Base-by-base conservation (phyloP, 495 filamentous ascomycete species). In the Xylaria curta region DNA sequence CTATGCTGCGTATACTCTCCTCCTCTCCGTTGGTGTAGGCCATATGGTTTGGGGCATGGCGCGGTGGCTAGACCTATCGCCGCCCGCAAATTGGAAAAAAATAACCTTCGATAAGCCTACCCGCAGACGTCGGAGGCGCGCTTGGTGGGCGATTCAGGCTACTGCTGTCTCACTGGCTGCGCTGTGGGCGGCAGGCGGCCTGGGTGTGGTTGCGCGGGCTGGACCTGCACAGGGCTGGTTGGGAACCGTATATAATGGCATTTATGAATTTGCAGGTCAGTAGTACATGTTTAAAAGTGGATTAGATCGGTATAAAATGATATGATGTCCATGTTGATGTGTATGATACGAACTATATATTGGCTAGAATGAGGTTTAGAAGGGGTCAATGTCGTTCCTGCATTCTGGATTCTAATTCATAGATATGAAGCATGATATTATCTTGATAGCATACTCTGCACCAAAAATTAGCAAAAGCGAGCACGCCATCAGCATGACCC, bases 11-110 rank as follows among this genome's bases (percentile, higher is more conserved):
- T 97, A 94, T 76, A 76, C 83, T 3, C 82, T 87, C 15, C 85
- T 98, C 76, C 82, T 97, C 28, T 86, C 85, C 4, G 80, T 91
- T 0, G 93, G 89, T 7, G 89, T 86, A 24, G 94, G 90, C 71
- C 95, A 98, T 82, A 89, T 94, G 74, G 87, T 93, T 28, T 97
- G 93, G 86, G 95, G 95, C 0, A 88, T 88, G 85, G 92, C 92
- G 21, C 89, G 87, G 78, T 96, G 93, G 93, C 83, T 93, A 75
- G 84, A 87, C 7, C 78, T 82, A 54, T 76, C 85, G 58, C 88
- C 86, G 47, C 78, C 78, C 6, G 80, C 82, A 59, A 79, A 79
- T 61, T 79, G 76, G 62, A 79, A 75, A 70, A 83, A 84, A 42
- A 83, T 81, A 72, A 85, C 84, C 42, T 77, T 83, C n/a, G 81